Percentiles rank a stretch among this genome's conserved stretches.
phyloP scores from a whole-genome alignment of 225 moss, liverwort and hornwort genomes.

The Polytrichum commune region DNA sequence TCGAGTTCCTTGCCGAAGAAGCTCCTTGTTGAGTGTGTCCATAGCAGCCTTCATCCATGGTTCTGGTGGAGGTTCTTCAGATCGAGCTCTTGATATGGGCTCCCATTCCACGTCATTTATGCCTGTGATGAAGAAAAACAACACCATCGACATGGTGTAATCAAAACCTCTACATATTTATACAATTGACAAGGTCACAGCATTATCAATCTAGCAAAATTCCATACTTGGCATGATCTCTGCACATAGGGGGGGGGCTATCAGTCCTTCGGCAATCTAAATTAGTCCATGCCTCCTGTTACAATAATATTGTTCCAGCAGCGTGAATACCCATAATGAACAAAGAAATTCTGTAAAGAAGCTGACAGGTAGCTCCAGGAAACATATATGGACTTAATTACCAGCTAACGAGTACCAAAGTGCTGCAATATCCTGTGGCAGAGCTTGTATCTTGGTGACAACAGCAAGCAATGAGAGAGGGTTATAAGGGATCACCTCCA shows the following conservation, averaged over 20 bases:
- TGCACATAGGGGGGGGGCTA: background rate
- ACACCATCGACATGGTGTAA: background rate
- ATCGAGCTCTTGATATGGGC: conserved; percentile 26
- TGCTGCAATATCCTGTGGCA: no score
- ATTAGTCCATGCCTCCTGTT: background rate
- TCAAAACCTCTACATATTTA: no score
- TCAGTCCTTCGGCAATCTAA: background rate
- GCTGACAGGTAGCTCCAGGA: background rate
- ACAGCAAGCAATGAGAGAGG: background rate
- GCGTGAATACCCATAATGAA: conserved; percentile 2
- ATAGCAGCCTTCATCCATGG: conserved; percentile 60
- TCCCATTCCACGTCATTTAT: conserved; percentile 28
- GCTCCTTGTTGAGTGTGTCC: conserved; percentile 53
- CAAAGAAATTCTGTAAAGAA: background rate
- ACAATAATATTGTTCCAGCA: background rate
- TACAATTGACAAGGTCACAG: no score
- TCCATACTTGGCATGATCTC: background rate
- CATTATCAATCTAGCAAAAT: no score
- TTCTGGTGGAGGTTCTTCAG: conserved; percentile 38
- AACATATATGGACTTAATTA: background rate
- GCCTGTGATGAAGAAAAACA: conserved; percentile 24
- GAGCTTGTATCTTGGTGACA: background rate
- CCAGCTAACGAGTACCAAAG: background rate
- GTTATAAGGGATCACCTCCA: conserved; percentile 22
- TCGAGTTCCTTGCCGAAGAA: conserved; percentile 43